These are phyloP conservation scores for Leccinum ochraceum DNA, from an alignment of 768 basidiomycete species.

Conservation along the genomic window DNA sequence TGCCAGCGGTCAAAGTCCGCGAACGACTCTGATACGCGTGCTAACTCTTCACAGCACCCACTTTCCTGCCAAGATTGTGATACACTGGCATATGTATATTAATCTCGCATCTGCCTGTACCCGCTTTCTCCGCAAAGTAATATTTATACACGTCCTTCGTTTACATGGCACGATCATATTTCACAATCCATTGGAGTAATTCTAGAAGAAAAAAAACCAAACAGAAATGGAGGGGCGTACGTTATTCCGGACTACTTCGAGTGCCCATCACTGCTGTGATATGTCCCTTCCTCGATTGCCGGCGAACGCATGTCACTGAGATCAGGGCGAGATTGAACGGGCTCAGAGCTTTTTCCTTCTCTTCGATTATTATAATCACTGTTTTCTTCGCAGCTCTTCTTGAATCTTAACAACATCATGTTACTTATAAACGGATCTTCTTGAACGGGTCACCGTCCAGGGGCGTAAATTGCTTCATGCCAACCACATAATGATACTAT, in stretches of 20 bases:
- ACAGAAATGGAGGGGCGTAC: not conserved
- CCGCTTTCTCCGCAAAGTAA: not conserved
- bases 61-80: not conserved
- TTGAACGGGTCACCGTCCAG: not conserved
- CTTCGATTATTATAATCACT: not conserved
- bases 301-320: not conserved
- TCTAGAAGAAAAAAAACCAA: not conserved
- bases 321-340: not conserved
- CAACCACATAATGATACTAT: not conserved
- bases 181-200: not conserved
- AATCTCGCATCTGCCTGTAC: not conserved
- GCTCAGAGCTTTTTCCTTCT: not conserved
- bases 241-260: not conserved
- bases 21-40: not conserved
- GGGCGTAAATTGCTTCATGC: not conserved
- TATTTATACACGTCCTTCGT: not conserved
- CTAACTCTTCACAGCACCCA: not conserved
- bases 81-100: not conserved
- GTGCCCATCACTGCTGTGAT: not conserved
- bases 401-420: not conserved
- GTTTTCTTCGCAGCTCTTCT: not conserved
- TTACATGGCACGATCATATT: not conserved
- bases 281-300: not conserved
- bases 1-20: constrained; percentile 8
- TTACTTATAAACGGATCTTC: not conserved